phyloP scores from a whole-genome alignment of 2,329 filamentous ascomycete genomes.

The Fusarium illudens region DNA sequence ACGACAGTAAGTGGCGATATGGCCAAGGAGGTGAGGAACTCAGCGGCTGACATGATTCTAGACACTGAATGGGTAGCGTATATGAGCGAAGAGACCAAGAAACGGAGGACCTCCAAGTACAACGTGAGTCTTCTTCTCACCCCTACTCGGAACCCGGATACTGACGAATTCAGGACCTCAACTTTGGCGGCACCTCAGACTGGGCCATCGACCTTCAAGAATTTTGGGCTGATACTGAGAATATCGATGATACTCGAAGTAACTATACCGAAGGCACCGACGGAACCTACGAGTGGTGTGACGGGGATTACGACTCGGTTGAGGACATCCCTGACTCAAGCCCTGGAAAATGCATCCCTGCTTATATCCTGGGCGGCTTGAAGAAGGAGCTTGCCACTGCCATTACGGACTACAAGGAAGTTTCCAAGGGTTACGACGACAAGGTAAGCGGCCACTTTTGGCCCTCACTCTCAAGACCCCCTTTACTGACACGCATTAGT shows the following conservation, averaged over 20 bases:
- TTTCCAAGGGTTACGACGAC: background rate
- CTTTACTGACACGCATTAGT: background rate
- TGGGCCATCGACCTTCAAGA: slow-evolving; percentile 36
- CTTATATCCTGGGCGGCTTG: background rate
- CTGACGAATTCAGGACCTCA: slow-evolving; percentile 7
- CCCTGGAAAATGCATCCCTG: background rate
- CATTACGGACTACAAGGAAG: background rate
- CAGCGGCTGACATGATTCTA: background rate
- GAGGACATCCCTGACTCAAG: background rate
- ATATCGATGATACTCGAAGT: background rate
- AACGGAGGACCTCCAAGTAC: slow-evolving; percentile 9
- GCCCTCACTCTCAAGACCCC: background rate
- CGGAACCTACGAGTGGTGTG: background rate
- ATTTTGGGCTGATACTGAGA: background rate
- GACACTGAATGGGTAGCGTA: slow-evolving; percentile 36
- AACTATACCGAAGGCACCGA: background rate
- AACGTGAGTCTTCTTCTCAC: background rate
- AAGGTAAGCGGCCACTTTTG: background rate
- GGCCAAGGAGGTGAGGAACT: background rate
- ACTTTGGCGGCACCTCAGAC: slow-evolving; percentile 38
- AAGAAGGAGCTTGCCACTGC: background rate
- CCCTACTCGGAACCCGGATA: background rate
- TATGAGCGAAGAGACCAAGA: slow-evolving; percentile 36
- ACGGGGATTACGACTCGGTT: background rate
- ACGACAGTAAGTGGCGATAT: slow-evolving; percentile 10